Base-by-base conservation (phyloP, 2,329 filamentous ascomycete genomes). In the Alternaria alternata region DNA sequence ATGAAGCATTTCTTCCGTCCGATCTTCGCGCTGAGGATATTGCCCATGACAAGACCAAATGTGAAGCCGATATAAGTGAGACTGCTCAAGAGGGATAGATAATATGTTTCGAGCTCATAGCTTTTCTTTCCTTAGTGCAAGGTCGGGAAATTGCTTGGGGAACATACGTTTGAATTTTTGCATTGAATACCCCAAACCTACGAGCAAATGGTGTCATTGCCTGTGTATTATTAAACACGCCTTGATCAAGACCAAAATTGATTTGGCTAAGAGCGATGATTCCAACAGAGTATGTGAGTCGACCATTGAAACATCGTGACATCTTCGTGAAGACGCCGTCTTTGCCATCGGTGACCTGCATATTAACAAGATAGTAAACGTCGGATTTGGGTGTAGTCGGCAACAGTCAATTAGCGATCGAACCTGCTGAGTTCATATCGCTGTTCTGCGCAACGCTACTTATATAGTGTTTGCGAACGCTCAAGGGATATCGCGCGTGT, bases 151-250 rank as follows among this genome's bases (percentile, higher is more conserved):
- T 38, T 38, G 34, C n/a, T 38, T 7, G 34, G 16, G 3, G 16
- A 16, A 38, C 16, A n/a, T 38, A 38, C 34, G 34, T 38, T 38
- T n/a, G 34, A 38, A 7, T 51, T 20, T 51, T 38, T n/a, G n/a
- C 20, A 12, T 56, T 30, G 24, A 48, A 56, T 12, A 38, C 42
- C 4, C 53, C 53, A 38, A 56, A 56, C 7, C 46, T 32, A 38
- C 47, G 42, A 22, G 28, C 14, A n/a, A 56, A 48, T 16, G 28
- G 36, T 22, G 47, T 30, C 53, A 56, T 56, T 18, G 39, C 53
- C 36, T 56, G 24, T 24, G 24, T 24, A 2, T 24, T 24, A 24
- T 24, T 24, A 24, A 24, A 24, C 0, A 24, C 24, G 24, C 24
- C 24, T 24, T 24, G 24, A 24, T 24, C 24, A 24, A 24, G 24